These are phyloP conservation scores for Epichloe gansuensis DNA, from an alignment of 2,329 filamentous ascomycete species.

Conservation along the genomic window DNA sequence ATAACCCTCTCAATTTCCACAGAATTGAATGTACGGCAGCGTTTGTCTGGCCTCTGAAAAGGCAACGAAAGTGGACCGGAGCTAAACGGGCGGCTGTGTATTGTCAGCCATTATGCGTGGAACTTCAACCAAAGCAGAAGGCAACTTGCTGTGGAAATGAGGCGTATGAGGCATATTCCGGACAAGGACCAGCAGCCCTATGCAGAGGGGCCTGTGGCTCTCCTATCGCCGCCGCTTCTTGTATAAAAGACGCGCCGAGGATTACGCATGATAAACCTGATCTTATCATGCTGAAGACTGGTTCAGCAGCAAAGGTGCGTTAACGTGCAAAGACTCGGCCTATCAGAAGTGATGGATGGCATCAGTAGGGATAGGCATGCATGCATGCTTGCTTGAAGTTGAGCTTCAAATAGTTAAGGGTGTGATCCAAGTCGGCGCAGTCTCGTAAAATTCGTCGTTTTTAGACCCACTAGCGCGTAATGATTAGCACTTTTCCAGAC, in stretches of 20 bases:
- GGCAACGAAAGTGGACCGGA: constrained; percentile 68
- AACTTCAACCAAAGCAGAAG: not conserved
- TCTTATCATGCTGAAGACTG: not conserved
- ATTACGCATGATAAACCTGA: not conserved
- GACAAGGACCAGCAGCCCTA: constrained; percentile 21
- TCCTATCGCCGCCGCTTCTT: not conserved
- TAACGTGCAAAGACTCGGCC: not conserved
- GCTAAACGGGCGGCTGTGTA: constrained; percentile 59
- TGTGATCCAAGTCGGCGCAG: no score
- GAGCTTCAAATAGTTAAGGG: no score
- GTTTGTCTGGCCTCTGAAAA: constrained; percentile 68
- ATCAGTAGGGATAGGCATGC: no score
- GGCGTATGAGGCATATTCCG: constrained; percentile 29
- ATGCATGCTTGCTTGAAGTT: no score
- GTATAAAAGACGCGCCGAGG: not conserved
- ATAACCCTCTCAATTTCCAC: constrained; percentile 83
- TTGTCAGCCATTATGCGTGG: not conserved
- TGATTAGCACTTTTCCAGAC: no score
- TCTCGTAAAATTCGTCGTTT: no score
- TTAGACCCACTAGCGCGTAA: no score
- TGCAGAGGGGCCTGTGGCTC: constrained; percentile 9
- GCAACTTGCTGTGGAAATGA: constrained; percentile 25
- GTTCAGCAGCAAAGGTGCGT: not conserved
- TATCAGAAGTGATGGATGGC: no score
- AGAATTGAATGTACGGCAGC: constrained; percentile 84